Percentiles rank a stretch among this genome's conserved stretches.
Conservation (phyloP, 2,329 filamentous ascomycete species). For the Dryadomyces quercivorus region DNA sequence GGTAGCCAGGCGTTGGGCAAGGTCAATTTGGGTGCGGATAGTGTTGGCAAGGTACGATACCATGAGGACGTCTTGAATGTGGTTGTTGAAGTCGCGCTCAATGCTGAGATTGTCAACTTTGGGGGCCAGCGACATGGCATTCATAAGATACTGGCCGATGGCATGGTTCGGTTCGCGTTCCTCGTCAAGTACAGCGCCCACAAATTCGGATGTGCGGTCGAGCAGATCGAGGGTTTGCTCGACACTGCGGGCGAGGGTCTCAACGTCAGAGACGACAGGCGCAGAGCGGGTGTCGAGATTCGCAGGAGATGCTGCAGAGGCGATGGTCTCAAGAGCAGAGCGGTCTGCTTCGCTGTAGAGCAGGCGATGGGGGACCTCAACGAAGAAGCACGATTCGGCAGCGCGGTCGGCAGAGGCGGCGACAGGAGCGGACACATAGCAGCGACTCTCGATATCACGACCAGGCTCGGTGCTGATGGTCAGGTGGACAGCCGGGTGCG, state of each 20-base stretch:
- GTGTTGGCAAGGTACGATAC: conserved; percentile 98
- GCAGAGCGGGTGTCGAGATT: conserved; percentile 64
- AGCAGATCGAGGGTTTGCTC: conserved; percentile 83
- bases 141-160: conserved; percentile 89
- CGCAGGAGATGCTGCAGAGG: conserved; percentile 51
- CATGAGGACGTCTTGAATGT: conserved; percentile 97
- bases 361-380: conserved; percentile 91
- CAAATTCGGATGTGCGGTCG: conserved; percentile 83
- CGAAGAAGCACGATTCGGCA: conserved; percentile 92
- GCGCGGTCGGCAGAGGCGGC: conserved; percentile 91
- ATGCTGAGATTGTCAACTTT: conserved; percentile 88
- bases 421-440: conserved; percentile 92
- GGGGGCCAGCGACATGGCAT: conserved; percentile 80
- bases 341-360: conserved; percentile 59
- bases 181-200: conserved; percentile 88
- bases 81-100: conserved; percentile 98
- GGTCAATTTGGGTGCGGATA: conserved; percentile 96
- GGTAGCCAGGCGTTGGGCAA: conserved; percentile 89
- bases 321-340: conserved; percentile 63
- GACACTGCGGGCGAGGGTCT: conserved; percentile 73
- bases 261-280: conserved; percentile 73
- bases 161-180: conserved; percentile 81
- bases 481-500: conserved; percentile 93
- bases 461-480: conserved; percentile 87
- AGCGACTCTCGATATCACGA: conserved; percentile 76